Evolutionary conservation across 306 rosid species (phyloP), one percentile per base, ranked within the genome.

Genomic region (Ormosia emarginata): DNA sequence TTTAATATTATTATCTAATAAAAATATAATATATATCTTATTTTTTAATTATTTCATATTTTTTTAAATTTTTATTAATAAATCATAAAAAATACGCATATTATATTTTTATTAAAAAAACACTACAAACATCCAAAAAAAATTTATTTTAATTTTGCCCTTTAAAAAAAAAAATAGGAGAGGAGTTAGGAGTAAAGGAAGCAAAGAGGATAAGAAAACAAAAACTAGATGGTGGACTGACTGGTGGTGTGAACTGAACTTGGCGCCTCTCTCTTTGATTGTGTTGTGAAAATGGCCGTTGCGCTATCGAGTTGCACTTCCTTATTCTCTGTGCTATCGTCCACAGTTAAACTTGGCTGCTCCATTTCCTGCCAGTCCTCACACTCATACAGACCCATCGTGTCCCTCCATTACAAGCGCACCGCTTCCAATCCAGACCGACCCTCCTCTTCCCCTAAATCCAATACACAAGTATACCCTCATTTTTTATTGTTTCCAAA

Each of bases 291-390:
- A 88, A 92, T 94, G 98, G 97, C 92, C 14, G 89, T 83, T 67
- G 88, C 94, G 79, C 78, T 92, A 18, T 85, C 90, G n/a, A 90
- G 83, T 83, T 75, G 83, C 76, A 89, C 56, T 85, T 86, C 88
- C 86, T 82, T 86, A 83, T 95, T 82, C 86, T 92, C 96, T 18
- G 86, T 58, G 46, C 40, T 84, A 46, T 80, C 74, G 13, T 88
- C 97, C 84, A 56, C 94, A n/a, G 85, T 87, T 15, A 87, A 86
- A 83, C 76, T 86, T 41, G 84, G 84, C 10, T 85, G 78, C 84
- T 86, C 91, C 53, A 41, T 75, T 57, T 40, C 90, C 52, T 66
- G 85, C 32, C 81, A 67, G 8, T 75, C 85, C 32, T 76, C 84
- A 61, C 68, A 40, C 52, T 4, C 86, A 34, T 86, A 50, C 7